Evolutionary conservation across 176 grass and related monocot genomes (phyloP).

Genomic region (Rhynchospora breviuscula): DNA sequence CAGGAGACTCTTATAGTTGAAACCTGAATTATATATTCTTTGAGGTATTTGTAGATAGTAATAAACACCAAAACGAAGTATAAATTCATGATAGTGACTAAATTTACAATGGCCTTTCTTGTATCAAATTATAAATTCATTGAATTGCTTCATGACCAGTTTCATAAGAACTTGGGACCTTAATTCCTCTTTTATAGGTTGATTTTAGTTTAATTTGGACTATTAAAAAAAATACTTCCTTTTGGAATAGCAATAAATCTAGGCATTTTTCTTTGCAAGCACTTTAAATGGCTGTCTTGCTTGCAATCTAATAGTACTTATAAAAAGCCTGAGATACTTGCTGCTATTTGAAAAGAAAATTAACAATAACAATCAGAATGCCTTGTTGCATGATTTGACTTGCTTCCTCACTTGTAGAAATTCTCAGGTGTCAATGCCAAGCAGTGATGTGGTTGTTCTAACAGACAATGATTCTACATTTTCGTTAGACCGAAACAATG

Average conservation of each 20-base stretch:
- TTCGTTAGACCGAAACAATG: slow-evolving; percentile 40
- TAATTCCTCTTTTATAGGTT: not conserved
- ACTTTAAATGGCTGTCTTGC: not conserved
- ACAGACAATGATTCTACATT: slow-evolving; percentile 66
- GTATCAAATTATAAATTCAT: not conserved
- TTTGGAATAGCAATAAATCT: not conserved
- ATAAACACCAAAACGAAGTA: not conserved
- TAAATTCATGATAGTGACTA: not conserved
- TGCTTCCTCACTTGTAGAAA: slow-evolving; percentile 78
- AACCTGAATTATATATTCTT: not conserved
- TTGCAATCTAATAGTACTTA: not conserved
- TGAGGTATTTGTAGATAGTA: not conserved
- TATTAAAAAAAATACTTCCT: not conserved
- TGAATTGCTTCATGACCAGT: not conserved
- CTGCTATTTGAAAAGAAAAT: not conserved
- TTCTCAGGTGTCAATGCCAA: slow-evolving; percentile 79
- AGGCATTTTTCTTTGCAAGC: not conserved
- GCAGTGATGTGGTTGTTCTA: slow-evolving; percentile 74
- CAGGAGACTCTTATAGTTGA: not conserved
- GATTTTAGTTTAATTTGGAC: not conserved
- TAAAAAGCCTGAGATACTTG: not conserved
- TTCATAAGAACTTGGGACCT: not conserved
- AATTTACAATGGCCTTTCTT: not conserved
- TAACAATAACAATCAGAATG: not conserved
- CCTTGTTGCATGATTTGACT: slow-evolving; percentile 34